Conservation (phyloP, 2,329 filamentous ascomycete species). For the Fusarium citri region DNA sequence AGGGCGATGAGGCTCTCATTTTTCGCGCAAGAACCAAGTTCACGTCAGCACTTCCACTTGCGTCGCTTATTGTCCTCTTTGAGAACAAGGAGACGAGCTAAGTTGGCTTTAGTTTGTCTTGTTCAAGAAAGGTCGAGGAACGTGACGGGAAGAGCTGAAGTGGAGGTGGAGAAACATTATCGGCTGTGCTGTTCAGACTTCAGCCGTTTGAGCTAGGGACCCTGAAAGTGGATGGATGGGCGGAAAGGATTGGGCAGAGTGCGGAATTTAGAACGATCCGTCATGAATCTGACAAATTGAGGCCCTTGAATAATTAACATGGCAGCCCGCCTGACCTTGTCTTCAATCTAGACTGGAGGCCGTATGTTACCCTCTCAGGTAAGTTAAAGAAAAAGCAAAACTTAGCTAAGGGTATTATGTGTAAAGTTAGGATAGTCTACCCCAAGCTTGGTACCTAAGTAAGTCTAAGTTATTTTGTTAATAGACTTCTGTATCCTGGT, state of each 20-base stretch:
- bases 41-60: background rate
- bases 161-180: conserved; percentile 14
- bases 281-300: background rate
- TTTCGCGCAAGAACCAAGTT: background rate
- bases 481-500: no score
- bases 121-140: background rate
- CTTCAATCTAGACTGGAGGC: background rate
- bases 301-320: background rate
- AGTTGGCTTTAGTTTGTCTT: background rate
- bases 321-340: background rate
- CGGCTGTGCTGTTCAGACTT: conserved; percentile 30
- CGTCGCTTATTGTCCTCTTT: background rate
- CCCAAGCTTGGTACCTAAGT: no score
- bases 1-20: background rate
- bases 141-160: conserved; percentile 13
- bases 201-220: conserved; percentile 26
- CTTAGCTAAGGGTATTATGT: no score
- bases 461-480: no score
- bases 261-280: conserved; percentile 10
- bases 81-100: background rate
- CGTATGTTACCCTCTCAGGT: background rate
- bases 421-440: no score
- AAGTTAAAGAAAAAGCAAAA: no score
- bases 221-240: conserved; percentile 10
- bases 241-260: conserved; percentile 18